phyloP scores from a whole-genome alignment of 192 early-diverging fungal genomes.

The Dissophora ornata region DNA sequence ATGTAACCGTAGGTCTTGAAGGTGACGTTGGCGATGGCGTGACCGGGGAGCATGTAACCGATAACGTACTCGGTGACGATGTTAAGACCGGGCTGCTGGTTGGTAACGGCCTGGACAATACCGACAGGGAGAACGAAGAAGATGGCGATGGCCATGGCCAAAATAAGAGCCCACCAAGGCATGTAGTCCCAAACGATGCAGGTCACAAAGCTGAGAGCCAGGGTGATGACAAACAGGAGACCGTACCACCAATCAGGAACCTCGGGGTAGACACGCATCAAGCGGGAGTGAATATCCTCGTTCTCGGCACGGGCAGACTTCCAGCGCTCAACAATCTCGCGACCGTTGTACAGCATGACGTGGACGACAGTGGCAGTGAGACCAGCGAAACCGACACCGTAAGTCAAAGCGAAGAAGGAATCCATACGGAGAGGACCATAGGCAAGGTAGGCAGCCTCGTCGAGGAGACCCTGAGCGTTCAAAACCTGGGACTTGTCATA shows the following conservation, averaged over 20 bases:
- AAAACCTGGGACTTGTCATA: conserved; percentile 52
- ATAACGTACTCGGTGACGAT: conserved; percentile 66
- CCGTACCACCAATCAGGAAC: conserved; percentile 67
- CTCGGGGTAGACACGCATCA: conserved; percentile 72
- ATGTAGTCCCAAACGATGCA: conserved; percentile 59
- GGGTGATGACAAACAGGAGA: conserved; percentile 45
- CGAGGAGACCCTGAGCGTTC: conserved; percentile 49
- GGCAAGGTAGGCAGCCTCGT: conserved; percentile 48
- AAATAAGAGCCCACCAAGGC: conserved; percentile 61
- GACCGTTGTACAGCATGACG: conserved; percentile 68
- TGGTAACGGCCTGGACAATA: conserved; percentile 65
- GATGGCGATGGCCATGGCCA: conserved; percentile 57
- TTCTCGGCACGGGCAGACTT: conserved; percentile 27
- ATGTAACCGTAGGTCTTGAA: conserved; percentile 70
- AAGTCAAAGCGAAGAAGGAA: conserved; percentile 60
- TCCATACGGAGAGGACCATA: conserved; percentile 51
- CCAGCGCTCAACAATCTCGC: conserved; percentile 60
- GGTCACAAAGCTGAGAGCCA: conserved; percentile 70
- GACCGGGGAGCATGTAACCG: conserved; percentile 64
- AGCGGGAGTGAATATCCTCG: conserved; percentile 67
- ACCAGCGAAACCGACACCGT: conserved; percentile 64
- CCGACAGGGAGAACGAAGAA: conserved; percentile 67
- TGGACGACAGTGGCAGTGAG: conserved; percentile 68
- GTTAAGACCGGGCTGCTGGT: conserved; percentile 60
- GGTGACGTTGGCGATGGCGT: conserved; percentile 60